Percentiles rank a stretch among this genome's conserved stretches.
Evolutionary conservation across 768 basidiomycete species (phyloP).

Genomic region (Porpolomopsis calyptriformis): DNA sequence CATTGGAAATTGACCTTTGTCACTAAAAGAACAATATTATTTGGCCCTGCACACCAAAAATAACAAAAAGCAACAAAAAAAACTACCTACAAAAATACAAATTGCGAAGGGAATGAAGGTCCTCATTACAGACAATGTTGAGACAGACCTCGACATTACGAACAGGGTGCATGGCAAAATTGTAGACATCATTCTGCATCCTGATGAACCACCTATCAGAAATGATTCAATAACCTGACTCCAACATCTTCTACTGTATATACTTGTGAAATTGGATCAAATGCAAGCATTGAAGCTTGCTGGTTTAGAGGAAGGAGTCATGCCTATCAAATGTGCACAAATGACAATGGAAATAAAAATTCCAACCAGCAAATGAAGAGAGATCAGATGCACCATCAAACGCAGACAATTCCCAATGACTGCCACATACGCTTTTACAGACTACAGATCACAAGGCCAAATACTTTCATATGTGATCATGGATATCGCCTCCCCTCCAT

Average conservation of each 20-base stretch:
- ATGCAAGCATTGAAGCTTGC: constrained; percentile 12
- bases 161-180: constrained; percentile 29
- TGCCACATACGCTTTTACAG: constrained; percentile 29
- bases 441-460: constrained; percentile 31
- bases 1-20: not conserved
- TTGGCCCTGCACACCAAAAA: not conserved
- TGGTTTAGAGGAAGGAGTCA: constrained; percentile 18
- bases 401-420: constrained; percentile 23
- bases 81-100: constrained; percentile 13
- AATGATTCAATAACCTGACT: constrained; percentile 10
- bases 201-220: constrained; percentile 14
- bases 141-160: constrained; percentile 28
- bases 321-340: constrained; percentile 15
- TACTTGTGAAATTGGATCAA: constrained; percentile 22
- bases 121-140: constrained; percentile 27
- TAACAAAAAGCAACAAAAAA: constrained; percentile 1
- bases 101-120: constrained; percentile 26
- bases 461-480: constrained; percentile 25
- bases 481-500: constrained; percentile 23
- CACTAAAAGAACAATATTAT: not conserved
- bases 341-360: constrained; percentile 6
- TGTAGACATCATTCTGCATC: constrained; percentile 18
- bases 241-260: constrained; percentile 21
- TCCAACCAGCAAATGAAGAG: not conserved
- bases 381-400: not conserved